Base-by-base conservation (phyloP, 495 filamentous ascomycete species). In the Xylaria flabelliformis region DNA sequence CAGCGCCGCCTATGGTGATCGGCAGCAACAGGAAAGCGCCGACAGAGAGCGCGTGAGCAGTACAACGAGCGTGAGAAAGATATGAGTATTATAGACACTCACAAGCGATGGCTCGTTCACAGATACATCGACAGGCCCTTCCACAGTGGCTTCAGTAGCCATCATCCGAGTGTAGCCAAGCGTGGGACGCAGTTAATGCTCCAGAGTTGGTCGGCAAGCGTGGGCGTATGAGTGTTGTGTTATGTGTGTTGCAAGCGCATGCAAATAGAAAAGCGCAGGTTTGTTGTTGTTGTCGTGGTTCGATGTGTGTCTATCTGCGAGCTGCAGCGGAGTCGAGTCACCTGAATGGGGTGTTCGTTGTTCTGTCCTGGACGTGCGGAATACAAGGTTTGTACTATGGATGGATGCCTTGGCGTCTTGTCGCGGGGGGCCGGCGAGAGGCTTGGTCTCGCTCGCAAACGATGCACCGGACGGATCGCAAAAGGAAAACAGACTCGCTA, bases 121-220 rank as follows among this genome's bases (percentile, higher is more conserved):
- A 36, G 70, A 67, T 72, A 67, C 70, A 83, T 87, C 84, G 81
- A 82, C 83, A 79, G 86, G 80, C 80, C 79, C 83, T 74, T 83
- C 80, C 73, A 82, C 76, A 75, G 82, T 82, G 83, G 83, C 85
- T 83, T 86, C 86, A 81, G 86, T 85, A 81, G 87, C 87, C 87
- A 89, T 89, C 84, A 87, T 89, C 83, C 78, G 78, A 75, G 77
- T 78, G 72, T 74, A 74, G 76, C 75, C 73, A 64, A 67, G 73
- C 74, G 70, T 73, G 64, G 72, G 73, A 44, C 68, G 68, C 72
- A 74, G 15, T 73, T 44, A 72, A 67, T 72, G 44, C 63, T 67
- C 72, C 61, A 67, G 64, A 67, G 53, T 55, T 48, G 65, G 59
- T 64, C 70, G 56, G 41, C n/a, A 53, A 55, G 59, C n/a, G 71